phyloP scores from a whole-genome alignment of 2,329 filamentous ascomycete genomes.

The Pochonia chlamydosporia region DNA sequence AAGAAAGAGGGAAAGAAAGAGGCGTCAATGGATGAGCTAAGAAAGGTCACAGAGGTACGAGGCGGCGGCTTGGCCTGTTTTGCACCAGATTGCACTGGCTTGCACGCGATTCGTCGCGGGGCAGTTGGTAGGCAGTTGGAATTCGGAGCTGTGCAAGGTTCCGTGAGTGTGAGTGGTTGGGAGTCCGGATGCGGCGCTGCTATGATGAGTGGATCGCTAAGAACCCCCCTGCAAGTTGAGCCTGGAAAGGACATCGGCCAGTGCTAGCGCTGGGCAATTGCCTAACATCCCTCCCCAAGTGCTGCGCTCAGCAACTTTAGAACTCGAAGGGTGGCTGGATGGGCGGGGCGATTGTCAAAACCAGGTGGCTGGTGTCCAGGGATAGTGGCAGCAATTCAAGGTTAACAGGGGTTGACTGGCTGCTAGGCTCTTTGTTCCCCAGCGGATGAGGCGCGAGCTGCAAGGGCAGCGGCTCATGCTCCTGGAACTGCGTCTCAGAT shows the following conservation, averaged over 20 bases:
- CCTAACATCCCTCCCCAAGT: too few species aligned
- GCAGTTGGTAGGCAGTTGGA: neutral
- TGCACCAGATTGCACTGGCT: neutral
- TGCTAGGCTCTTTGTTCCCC: too few species aligned
- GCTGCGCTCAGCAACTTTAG: too few species aligned
- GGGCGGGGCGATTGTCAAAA: constrained; percentile 23
- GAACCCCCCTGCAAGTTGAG: neutral
- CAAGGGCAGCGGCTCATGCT: too few species aligned
- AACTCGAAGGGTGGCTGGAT: constrained; percentile 9
- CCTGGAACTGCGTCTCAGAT: too few species aligned
- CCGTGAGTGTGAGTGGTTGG: constrained; percentile 23
- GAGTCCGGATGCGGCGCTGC: neutral
- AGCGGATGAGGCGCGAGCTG: too few species aligned
- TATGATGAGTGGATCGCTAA: neutral
- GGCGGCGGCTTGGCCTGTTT: constrained; percentile 1
- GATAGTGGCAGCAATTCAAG: neutral
- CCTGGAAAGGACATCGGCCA: too few species aligned
- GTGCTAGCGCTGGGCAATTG: too few species aligned
- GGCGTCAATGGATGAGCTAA: constrained; percentile 5
- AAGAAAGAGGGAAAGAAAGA: constrained; percentile 10
- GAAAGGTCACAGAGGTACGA: constrained; percentile 10
- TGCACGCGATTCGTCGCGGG: neutral
- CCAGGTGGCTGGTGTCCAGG: constrained; percentile 24
- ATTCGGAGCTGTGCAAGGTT: constrained; percentile 11
- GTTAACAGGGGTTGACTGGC: neutral